Base-by-base conservation (phyloP, 352 stramenopile genomes). In the Phytopythium ostracodes region DNA sequence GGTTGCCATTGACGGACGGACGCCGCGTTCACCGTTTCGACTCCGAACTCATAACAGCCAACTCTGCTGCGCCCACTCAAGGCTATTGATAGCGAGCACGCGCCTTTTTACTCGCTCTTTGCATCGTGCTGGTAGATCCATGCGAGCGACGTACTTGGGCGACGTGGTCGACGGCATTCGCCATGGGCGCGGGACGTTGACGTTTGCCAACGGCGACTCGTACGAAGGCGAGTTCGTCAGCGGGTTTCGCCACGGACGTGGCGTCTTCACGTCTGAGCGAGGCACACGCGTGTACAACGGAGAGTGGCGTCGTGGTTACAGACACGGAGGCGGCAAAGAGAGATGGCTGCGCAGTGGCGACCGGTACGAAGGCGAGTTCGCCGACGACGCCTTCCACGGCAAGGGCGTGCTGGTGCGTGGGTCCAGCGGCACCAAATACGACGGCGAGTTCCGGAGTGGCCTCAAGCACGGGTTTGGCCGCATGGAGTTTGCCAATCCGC, bases 221-320 rank as follows among this genome's bases (percentile, higher is more conserved):
- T 92, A 89, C 62, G 76, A 84, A 27, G 82, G 82, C n/a, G 68
- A 71, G n/a, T 92, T 92, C 54, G 40, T 54, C 1, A 62, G 81
- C 29, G 82, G 82, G 5, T 90, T 88, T 36, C 73, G 82, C 47
- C 68, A 90, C 25, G 82, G 82, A 4, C 64, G 59, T 33, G 82
- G 82, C 4, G 36, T 79, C 17, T 87, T 89, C 51, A 89, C 75
- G 43, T 85, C 70, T 15, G 67, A 88, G 46, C 73, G 74, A 18
- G 75, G 75, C 18, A 76, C 58, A 0, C 66, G 67, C 4, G 66
- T 84, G 20, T 90, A 86, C 55, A 80, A 90, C 1, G 82, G 82
- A 10, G 67, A 87, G n/a, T 92, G 82, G 82, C 29, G 43, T 14
- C 72, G 76, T 22, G 82, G 82, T 31, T 66, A 81, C 49, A 74